These are phyloP conservation scores for Coccomyxa sp. DNA, from an alignment of 139 green algal species.

Conservation along the genomic window DNA sequence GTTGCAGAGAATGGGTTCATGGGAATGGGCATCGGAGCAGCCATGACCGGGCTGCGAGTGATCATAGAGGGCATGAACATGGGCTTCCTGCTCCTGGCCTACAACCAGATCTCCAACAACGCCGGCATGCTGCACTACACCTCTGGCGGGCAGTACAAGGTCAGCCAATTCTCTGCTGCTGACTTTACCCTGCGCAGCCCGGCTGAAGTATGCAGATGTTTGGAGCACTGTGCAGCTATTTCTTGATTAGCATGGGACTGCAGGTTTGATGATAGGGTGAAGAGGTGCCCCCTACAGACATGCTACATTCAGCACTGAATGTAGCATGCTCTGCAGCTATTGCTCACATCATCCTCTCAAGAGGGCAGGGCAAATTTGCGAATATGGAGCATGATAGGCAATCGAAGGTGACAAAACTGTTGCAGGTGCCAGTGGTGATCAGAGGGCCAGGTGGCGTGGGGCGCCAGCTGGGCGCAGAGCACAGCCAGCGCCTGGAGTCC, in stretches of 20 bases:
- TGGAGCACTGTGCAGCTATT: too few species aligned
- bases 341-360: too few species aligned
- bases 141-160: conserved; percentile 91
- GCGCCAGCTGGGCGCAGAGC: conserved; percentile 92
- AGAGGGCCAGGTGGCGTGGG: conserved; percentile 85
- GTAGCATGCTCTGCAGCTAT: too few species aligned
- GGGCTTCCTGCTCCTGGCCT: conserved; percentile 95
- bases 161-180: too few species aligned
- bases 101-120: conserved; percentile 99
- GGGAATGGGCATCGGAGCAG: conserved; percentile 94
- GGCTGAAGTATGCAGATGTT: too few species aligned
- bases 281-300: too few species aligned
- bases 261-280: background rate
- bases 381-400: too few species aligned
- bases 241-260: too few species aligned
- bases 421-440: conserved; percentile 80
- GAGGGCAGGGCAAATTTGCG: too few species aligned
- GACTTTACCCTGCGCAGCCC: too few species aligned
- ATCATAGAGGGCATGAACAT: conserved; percentile 99
- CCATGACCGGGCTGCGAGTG: conserved; percentile 91
- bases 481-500: conserved; percentile 92
- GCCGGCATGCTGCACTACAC: conserved; percentile 98
- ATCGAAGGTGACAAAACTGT: too few species aligned
- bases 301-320: too few species aligned
- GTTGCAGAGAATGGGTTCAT: conserved; percentile 88